Conservation (phyloP, 1,284 basidiomycete genomes). For the Fomitopsis betulina region DNA sequence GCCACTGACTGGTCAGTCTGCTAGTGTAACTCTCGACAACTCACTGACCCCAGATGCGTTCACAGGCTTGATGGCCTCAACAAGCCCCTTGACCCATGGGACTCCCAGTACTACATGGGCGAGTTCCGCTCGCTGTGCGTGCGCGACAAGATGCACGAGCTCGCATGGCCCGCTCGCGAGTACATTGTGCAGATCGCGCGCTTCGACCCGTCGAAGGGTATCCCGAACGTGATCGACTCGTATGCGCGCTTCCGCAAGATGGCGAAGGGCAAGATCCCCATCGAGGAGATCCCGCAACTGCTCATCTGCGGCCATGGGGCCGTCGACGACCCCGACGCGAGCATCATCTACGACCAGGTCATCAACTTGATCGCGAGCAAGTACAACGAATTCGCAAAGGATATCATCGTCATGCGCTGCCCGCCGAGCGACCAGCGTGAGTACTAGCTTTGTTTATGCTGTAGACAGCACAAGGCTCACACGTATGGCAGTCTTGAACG, state of each 20-base stretch:
- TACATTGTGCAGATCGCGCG: constrained; percentile 85
- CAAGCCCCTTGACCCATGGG: constrained; percentile 75
- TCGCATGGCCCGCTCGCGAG: constrained; percentile 75
- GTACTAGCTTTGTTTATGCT: constrained; percentile 21
- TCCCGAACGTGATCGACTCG: constrained; percentile 78
- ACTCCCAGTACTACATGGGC: constrained; percentile 77
- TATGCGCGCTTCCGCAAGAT: constrained; percentile 69
- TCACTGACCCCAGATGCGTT: background rate
- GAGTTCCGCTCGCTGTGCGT: constrained; percentile 71
- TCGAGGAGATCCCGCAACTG: constrained; percentile 70
- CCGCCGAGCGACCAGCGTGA: constrained; percentile 77
- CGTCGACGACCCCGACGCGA: constrained; percentile 82
- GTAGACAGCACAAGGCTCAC: background rate
- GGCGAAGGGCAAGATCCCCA: constrained; percentile 34
- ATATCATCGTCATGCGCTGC: constrained; percentile 75
- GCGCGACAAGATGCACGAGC: constrained; percentile 73
- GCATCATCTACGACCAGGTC: constrained; percentile 80
- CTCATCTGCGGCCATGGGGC: constrained; percentile 85
- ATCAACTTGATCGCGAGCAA: constrained; percentile 52
- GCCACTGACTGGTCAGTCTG: constrained; percentile 69
- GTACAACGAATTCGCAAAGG: constrained; percentile 55
- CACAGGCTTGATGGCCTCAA: constrained; percentile 82
- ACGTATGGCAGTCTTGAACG: constrained; percentile 57
- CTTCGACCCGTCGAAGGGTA: constrained; percentile 77
- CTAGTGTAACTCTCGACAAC: background rate